Base-by-base conservation (phyloP, 805 yeast species). In the Hanseniaspora thailandica region DNA sequence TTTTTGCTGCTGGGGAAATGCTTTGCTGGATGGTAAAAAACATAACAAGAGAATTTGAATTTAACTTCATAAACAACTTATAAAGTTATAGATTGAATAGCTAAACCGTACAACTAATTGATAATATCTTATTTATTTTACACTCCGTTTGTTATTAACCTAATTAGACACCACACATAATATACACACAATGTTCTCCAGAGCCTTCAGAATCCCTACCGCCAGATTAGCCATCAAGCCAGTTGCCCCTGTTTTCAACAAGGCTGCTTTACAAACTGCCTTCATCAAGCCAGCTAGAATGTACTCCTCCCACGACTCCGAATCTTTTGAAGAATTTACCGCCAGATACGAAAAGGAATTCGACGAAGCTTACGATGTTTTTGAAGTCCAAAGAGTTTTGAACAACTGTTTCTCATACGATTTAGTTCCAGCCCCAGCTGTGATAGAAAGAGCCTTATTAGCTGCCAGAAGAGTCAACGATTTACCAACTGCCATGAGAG, bases 381-480 rank as follows among this genome's bases (percentile, higher is more conserved):
- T 84, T 61, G 94, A 84, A 74, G 90, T 84, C 56, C 88, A 82
- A 71, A 86, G 98, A 77, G 89, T 93, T 57, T 80, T 93, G 69
- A 93, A 94, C 82, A 93, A 93, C 76, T 88, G 95, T 72, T 93
- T 93, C 76, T 86, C 97, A 15, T 93, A 93, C 76, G 98, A 93
- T 74, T 80, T 93, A 71, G 98, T 93, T 55, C 98, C 98, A 61
- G 90, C 98, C 30, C 98, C 98, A 61, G 80, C 84, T 57, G 97
- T 93, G 58, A 78, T 93, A 66, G 96, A 86, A 73, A 86, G 84
- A 73, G 98, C 98, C 47, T 77, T 93, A 68, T 82, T 86, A 74
- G 98, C 98, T 46, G 89, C 97, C 63, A 89, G 98, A 82, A 86
- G 97, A 75, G 97, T 93, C 61, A 87, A 93, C 73, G 98, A 93